These are phyloP conservation scores for Sclerotinia borealis DNA, from an alignment of 2,329 filamentous ascomycete species.

Conservation along the genomic window DNA sequence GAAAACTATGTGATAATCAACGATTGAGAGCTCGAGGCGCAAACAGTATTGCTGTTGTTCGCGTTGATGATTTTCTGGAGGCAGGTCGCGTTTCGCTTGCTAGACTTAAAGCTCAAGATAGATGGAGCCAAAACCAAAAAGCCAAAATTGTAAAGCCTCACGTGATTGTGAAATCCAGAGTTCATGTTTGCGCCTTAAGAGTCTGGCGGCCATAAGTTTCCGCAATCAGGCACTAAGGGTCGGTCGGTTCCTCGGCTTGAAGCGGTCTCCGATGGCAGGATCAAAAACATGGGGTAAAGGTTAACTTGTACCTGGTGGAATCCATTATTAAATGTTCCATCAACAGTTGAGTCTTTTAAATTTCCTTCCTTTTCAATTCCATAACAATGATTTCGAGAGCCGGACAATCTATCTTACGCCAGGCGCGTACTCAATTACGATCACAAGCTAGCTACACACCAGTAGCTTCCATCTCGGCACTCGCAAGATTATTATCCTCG, in stretches of 20 bases:
- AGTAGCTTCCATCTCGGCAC: conserved; percentile 41
- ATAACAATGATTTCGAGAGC: conserved; percentile 31
- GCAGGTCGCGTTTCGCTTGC: conserved; percentile 10
- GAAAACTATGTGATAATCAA: neutral
- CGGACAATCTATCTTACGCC: conserved; percentile 27
- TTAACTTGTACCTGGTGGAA: neutral
- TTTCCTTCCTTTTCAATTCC: conserved; percentile 8
- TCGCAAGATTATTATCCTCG: conserved; percentile 72
- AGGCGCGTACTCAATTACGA: conserved; percentile 38
- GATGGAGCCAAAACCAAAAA: conserved; percentile 10
- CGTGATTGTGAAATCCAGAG: neutral
- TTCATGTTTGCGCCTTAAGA: neutral
- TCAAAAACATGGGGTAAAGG: conserved; percentile 7
- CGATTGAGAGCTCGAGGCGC: conserved; percentile 7
- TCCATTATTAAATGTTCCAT: conserved; percentile 6
- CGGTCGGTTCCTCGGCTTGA: conserved; percentile 9
- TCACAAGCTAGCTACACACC: conserved; percentile 35
- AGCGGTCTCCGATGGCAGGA: conserved; percentile 8
- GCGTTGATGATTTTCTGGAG: conserved; percentile 13
- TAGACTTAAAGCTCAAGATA: conserved; percentile 8
- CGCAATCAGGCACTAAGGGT: neutral
- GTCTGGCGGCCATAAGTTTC: neutral
- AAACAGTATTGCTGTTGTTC: conserved; percentile 9
- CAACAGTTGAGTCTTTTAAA: conserved; percentile 9
- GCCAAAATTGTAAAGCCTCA: conserved; percentile 1